Base-by-base conservation (phyloP, 257 asterid genomes). In the Ocimum tenuiflorum region DNA sequence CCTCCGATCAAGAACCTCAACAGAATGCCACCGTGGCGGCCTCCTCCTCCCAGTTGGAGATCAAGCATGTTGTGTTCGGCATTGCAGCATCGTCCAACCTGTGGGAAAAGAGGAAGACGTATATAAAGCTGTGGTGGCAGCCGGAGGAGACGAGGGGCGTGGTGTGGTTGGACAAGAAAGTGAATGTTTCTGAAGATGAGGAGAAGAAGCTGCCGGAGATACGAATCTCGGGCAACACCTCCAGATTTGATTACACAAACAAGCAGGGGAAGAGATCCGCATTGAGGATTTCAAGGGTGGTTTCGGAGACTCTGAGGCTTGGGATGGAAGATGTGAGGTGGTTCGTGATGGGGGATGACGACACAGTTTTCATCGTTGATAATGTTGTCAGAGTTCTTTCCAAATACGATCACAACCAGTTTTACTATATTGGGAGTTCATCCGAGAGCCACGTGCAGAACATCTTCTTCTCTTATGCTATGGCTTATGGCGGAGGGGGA, bases 401-500 rank as follows among this genome's bases (percentile, higher is more conserved):
- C 0, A 84, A 88, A 46, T 91, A 91, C 65, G 96, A 91, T 46
- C 95, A 88, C 63, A 79, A 75, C 60, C 74, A 88, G 76, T 73
- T 46, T 27, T 88, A 86, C 65, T 91, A 91, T 24, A 91, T 91
- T 5, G 97, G 97, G 8, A 81, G 95, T 33, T 79, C 84, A 5
- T 86, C 95, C 0, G 97, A 91, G 61, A 86, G 94, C 35, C 96
- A 88, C 63, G 80, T 88, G 52, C 96, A 88, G 77, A 88, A 91
- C 22, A 88, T 91, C 13, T 80, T 82, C 41, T 88, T 88, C 71
- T 88, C 97, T 0, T 86, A 85, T 51, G 71, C 73, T 0, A 91
- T 91, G 97, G 97, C 95, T 10, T 91, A 74, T 62, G 97, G 97
- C 14, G 97, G 97, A 19, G 97, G 96, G 3, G 97, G 97, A 2